A percentile compares a stretch with the other conserved stretches of the same genome.
These are phyloP conservation scores for Teratosphaeria gauchensis DNA, from an alignment of 2,329 filamentous ascomycete species.

Conservation along the genomic window DNA sequence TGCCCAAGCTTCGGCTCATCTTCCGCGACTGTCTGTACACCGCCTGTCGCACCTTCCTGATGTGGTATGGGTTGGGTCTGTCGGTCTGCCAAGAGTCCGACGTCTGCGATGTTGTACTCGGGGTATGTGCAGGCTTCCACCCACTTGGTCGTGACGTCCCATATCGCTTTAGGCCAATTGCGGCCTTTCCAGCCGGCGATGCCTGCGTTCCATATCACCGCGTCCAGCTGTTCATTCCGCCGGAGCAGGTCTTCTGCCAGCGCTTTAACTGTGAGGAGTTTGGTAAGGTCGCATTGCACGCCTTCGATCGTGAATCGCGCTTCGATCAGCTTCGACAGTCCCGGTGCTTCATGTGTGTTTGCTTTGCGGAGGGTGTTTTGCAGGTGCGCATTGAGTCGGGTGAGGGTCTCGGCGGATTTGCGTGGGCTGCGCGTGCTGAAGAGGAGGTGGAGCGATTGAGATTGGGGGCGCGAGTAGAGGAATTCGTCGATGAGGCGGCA, in stretches of 20 bases:
- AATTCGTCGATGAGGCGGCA: slow-evolving; percentile 86
- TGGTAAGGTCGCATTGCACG: slow-evolving; percentile 49
- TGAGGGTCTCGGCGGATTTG: slow-evolving; percentile 67
- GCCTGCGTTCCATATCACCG: slow-evolving; percentile 76
- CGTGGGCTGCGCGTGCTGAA: slow-evolving; percentile 67
- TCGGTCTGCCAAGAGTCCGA: slow-evolving; percentile 44
- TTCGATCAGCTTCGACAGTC: slow-evolving; percentile 32
- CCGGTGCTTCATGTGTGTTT: slow-evolving; percentile 22
- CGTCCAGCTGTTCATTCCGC: slow-evolving; percentile 62
- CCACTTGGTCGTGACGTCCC: slow-evolving; percentile 50
- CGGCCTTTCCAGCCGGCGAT: slow-evolving; percentile 79
- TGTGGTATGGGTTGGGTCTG: slow-evolving; percentile 33
- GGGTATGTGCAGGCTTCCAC: slow-evolving; percentile 67
- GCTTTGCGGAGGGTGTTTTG: slow-evolving; percentile 33
- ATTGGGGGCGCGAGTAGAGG: slow-evolving; percentile 55
- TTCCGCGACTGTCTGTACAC: neutral
- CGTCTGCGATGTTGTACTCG: slow-evolving; percentile 57
- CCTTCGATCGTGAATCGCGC: slow-evolving; percentile 42
- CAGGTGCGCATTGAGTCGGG: slow-evolving; percentile 44
- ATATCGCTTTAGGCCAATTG: slow-evolving; percentile 55
- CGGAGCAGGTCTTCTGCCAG: slow-evolving; percentile 44
- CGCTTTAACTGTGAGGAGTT: slow-evolving; percentile 45
- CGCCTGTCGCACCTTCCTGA: neutral
- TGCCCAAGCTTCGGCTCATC: slow-evolving; percentile 58
- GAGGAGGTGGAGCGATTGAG: slow-evolving; percentile 65